phyloP scores from a whole-genome alignment of 2,329 filamentous ascomycete species.

The Domatiomyces globalis region DNA sequence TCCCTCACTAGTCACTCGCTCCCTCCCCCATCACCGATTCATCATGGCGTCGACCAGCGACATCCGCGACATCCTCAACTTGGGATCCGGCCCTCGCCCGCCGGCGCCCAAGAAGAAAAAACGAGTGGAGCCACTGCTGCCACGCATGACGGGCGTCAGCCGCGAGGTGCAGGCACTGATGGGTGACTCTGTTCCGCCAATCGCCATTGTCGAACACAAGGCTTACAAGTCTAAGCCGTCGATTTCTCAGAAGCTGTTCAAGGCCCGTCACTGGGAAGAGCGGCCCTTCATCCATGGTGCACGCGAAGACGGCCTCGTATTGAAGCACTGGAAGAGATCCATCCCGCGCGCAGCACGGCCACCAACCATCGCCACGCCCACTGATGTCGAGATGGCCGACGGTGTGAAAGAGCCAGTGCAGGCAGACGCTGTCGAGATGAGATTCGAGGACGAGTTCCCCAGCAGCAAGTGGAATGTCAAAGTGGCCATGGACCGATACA shows the following conservation, averaged over 20 bases:
- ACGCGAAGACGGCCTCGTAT: slow-evolving; percentile 53
- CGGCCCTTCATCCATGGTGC: slow-evolving; percentile 61
- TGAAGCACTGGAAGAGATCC: slow-evolving; percentile 71
- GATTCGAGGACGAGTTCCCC: slow-evolving; percentile 34
- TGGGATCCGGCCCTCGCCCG: slow-evolving; percentile 47
- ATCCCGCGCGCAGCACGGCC: slow-evolving; percentile 17
- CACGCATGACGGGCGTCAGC: slow-evolving; percentile 31
- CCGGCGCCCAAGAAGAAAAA: slow-evolving; percentile 58
- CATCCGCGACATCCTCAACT: slow-evolving; percentile 75
- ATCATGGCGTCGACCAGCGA: slow-evolving; percentile 57
- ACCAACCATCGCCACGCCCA: slow-evolving; percentile 17
- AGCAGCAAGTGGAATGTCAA: slow-evolving; percentile 85
- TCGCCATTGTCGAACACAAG: slow-evolving; percentile 36
- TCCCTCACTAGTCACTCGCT: background rate
- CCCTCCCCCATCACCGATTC: background rate
- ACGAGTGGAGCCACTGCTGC: slow-evolving; percentile 44
- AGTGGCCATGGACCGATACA: slow-evolving; percentile 66
- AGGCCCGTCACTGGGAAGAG: slow-evolving; percentile 18
- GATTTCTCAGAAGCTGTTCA: slow-evolving; percentile 15
- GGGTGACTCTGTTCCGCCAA: slow-evolving; percentile 37
- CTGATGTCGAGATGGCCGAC: slow-evolving; percentile 20
- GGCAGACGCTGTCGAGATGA: slow-evolving; percentile 20
- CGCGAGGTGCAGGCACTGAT: slow-evolving; percentile 38
- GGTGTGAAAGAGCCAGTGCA: slow-evolving; percentile 23
- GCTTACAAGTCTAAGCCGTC: slow-evolving; percentile 32